These are phyloP conservation scores for Pseudocercospora cruenta DNA, from an alignment of 2,329 filamentous ascomycete genomes.

Conservation along the genomic window DNA sequence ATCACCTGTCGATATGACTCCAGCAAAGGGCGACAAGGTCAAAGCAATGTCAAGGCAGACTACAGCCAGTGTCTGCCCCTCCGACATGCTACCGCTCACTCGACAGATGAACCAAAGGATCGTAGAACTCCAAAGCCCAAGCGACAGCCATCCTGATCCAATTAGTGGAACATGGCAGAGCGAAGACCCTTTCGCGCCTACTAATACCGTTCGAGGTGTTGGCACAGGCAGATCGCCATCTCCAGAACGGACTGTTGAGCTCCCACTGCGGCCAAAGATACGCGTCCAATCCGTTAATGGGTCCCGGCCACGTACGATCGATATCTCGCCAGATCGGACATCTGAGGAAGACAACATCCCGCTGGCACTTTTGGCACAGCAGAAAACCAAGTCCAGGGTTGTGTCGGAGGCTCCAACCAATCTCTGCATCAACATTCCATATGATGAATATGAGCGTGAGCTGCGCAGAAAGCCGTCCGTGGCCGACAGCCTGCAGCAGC, in stretches of 20 bases:
- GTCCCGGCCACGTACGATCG: conserved; percentile 10
- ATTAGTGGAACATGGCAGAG: conserved; percentile 21
- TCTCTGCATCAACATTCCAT: neutral
- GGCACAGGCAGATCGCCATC: conserved; percentile 1
- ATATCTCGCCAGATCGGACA: neutral
- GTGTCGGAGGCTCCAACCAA: neutral
- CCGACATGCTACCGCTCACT: conserved; percentile 24
- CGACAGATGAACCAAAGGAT: conserved; percentile 16
- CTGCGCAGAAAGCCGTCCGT: neutral
- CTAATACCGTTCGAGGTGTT: conserved; percentile 16
- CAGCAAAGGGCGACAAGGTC: neutral
- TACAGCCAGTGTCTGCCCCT: conserved; percentile 14
- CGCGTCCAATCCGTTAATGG: conserved; percentile 15
- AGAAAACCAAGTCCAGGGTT: conserved; percentile 4
- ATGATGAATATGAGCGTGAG: neutral
- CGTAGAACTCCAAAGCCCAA: conserved; percentile 11
- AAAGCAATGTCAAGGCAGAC: neutral
- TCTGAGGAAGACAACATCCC: conserved; percentile 18
- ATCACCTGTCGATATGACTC: neutral
- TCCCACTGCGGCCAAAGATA: conserved; percentile 26
- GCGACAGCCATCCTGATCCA: conserved; percentile 13
- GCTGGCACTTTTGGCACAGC: conserved; percentile 2
- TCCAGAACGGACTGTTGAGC: conserved; percentile 8
- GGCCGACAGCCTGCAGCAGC: conserved; percentile 4
- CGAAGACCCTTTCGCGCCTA: conserved; percentile 29